Base-by-base conservation (phyloP, 345 rosid species). In the Barbarea vulgaris region DNA sequence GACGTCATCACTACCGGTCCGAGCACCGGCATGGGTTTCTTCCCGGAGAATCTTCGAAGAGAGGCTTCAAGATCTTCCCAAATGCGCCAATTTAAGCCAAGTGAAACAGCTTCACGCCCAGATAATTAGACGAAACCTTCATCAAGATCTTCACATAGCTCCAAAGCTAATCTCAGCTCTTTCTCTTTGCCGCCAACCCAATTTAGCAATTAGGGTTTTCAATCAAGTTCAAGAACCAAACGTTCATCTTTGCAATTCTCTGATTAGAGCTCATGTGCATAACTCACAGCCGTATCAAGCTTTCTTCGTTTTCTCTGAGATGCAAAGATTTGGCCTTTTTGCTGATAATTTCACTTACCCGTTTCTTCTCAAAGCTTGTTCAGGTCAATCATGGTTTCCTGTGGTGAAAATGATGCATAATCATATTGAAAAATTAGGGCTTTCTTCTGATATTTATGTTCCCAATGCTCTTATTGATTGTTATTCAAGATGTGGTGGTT, bases 401-500 rank as follows among this genome's bases (percentile, higher is more conserved):
- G n/a, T 81, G 53, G 94, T 89, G 74, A 68, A 86, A 81, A 89
- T 87, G 94, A 73, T 93, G 2, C 98, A 93, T 82, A 53, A 79
- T 75, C 89, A 83, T 31, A 77, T 91, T 5, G 89, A 84, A 70
- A 93, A 93, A 74, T 77, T 67, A 19, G 94, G 93, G 24, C 86
- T 91, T 87, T 81, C 72, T 8, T 77, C 77, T 46, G 98, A 93
- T 84, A 75, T 89, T 1, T 91, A 86, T 72, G 91, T 91, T 53
- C 98, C 98, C 47, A 93, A 93, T 74, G 82, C 97, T 3, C 80
- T 93, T 17, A 88, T 93, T 25, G 97, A 88, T 84, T 83, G 88
- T 72, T 93, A 93, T 63, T 88, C 80, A 0, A 88, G 78, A 76
- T 93, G 96, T 69, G 97, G 97, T 25, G 82, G 47, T 7, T 42